Conservation (phyloP, 495 filamentous ascomycete species). For the Daldinia childiae region DNA sequence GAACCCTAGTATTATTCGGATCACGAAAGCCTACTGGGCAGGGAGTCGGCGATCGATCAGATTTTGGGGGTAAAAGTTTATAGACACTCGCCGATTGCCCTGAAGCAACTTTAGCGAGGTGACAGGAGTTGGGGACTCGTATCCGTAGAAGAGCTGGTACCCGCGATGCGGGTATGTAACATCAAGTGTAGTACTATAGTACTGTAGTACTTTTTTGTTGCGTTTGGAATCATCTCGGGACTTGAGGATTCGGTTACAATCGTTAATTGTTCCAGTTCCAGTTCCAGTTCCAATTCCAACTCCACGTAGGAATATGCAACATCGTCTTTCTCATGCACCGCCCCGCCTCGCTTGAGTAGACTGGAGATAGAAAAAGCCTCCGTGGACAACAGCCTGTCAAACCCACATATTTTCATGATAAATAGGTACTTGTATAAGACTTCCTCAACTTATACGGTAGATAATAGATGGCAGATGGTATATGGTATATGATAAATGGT, state of each 20-base stretch:
- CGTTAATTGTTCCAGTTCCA: not conserved
- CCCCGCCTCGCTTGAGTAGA: conserved; percentile 24
- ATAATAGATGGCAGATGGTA: conserved; percentile 4
- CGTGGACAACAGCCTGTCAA: conserved; percentile 7
- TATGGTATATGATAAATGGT: conserved; percentile 1
- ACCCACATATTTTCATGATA: conserved; percentile 29
- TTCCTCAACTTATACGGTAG: conserved; percentile 22
- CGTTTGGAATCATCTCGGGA: conserved; percentile 40
- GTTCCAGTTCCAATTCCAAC: not conserved
- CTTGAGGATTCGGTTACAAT: conserved; percentile 35
- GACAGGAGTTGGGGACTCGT: conserved; percentile 31
- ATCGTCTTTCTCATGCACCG: conserved; percentile 27
- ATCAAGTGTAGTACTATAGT: conserved; percentile 4
- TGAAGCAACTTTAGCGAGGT: conserved; percentile 25
- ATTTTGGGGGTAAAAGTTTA: conserved; percentile 19
- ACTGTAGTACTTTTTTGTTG: not conserved
- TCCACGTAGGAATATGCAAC: conserved; percentile 31
- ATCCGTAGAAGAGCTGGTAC: not conserved
- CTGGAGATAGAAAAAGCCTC: conserved; percentile 24
- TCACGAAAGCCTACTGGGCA: conserved; percentile 35
- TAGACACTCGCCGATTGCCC: conserved; percentile 2
- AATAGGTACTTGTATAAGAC: conserved; percentile 41
- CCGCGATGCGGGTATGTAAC: conserved; percentile 9
- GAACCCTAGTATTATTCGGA: conserved; percentile 26
- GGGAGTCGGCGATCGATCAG: conserved; percentile 40